Evolutionary conservation across 2,329 filamentous ascomycete species (phyloP).

Genomic region (Pseudogymnoascus sp.): DNA sequence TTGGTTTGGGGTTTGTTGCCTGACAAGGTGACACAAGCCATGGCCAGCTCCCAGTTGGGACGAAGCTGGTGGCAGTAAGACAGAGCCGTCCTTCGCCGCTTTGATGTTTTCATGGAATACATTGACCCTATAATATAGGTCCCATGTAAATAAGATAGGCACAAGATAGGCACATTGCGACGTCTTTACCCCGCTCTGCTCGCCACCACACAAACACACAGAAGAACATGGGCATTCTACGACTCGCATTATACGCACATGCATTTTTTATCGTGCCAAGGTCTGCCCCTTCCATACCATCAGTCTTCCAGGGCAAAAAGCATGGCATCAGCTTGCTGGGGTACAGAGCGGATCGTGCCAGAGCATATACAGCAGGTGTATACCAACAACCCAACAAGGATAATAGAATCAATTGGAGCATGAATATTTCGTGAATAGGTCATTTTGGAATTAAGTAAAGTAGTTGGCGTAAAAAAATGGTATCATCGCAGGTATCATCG

Average conservation of each 20-base stretch:
- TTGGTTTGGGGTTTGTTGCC: neutral
- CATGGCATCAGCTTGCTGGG: neutral
- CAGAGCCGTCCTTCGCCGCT: neutral
- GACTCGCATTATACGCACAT: neutral
- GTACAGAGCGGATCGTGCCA: neutral
- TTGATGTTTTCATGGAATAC: neutral
- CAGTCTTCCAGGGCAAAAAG: neutral
- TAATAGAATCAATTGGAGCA: neutral
- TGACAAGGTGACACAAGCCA: neutral
- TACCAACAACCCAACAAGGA: neutral
- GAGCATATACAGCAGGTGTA: neutral
- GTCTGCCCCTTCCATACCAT: neutral
- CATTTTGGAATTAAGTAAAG: neutral
- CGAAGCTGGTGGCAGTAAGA: neutral
- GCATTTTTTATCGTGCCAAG: neutral
- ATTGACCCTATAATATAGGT: neutral
- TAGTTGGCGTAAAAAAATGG: neutral
- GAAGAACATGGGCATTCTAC: neutral
- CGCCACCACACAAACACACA: neutral
- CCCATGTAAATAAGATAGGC: constrained; percentile 3
- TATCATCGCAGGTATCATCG: constrained; percentile 6
- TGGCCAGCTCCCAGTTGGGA: neutral
- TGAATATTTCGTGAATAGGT: neutral
- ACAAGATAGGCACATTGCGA: neutral
- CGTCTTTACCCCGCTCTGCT: neutral